Evolutionary conservation across 192 early-diverging fungal species (phyloP).

Genomic region (Podila minutissima): DNA sequence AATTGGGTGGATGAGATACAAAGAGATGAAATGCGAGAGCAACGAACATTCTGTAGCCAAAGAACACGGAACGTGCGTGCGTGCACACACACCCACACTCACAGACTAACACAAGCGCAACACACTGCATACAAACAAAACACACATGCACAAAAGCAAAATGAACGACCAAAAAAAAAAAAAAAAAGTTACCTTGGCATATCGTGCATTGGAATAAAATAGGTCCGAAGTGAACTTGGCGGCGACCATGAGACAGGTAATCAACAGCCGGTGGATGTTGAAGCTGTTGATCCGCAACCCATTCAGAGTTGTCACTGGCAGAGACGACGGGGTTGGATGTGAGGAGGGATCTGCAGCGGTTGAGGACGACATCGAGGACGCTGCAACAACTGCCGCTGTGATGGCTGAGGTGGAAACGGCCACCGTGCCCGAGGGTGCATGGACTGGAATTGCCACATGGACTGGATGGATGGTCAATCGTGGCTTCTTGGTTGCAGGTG

Average conservation of each 20-base stretch:
- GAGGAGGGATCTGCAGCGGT: background rate
- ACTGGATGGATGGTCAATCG: background rate
- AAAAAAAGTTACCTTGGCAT: conserved; percentile 65
- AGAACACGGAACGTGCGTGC: background rate
- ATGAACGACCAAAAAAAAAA: background rate
- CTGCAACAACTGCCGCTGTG: background rate
- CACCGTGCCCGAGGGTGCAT: background rate
- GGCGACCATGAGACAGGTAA: conserved; percentile 76
- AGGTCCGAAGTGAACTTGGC: conserved; percentile 81
- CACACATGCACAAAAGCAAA: background rate
- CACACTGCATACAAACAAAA: background rate
- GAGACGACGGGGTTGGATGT: background rate
- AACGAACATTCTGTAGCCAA: no score
- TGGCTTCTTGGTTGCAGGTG: background rate
- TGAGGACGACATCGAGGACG: background rate
- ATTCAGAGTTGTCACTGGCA: conserved; percentile 6
- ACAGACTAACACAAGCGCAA: background rate
- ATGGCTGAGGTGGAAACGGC: background rate
- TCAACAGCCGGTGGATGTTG: conserved; percentile 76
- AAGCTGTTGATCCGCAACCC: conserved; percentile 67
- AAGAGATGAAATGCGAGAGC: background rate
- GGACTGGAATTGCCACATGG: conserved; percentile 1
- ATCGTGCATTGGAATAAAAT: conserved; percentile 78
- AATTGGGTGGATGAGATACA: background rate
- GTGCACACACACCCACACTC: no score